Percentiles rank a stretch among this genome's conserved stretches.
phyloP scores from a whole-genome alignment of 129 eudicot species.

The Centrapalus pauciflorus region DNA sequence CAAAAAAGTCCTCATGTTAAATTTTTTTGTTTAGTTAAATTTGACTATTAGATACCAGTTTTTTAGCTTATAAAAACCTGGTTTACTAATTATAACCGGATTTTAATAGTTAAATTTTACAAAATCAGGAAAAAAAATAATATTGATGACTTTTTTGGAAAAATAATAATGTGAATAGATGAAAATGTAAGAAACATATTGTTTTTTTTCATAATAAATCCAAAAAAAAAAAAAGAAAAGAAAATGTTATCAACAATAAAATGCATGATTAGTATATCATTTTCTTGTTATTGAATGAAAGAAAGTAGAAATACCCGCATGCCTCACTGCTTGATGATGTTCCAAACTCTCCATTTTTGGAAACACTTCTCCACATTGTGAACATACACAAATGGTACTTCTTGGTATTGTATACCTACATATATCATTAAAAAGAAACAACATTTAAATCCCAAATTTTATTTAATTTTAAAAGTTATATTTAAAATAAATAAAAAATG shows the following conservation, averaged over 20 bases:
- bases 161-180: too few relatives aligned
- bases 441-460: slow-evolving; percentile 18
- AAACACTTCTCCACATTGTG: slow-evolving; percentile 81
- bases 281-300: neutral
- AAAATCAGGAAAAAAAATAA: too few relatives aligned
- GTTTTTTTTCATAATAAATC: too few relatives aligned
- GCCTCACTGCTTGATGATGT: slow-evolving; percentile 83
- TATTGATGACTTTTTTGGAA: too few relatives aligned
- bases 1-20: too few relatives aligned
- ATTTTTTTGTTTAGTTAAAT: too few relatives aligned
- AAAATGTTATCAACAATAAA: neutral
- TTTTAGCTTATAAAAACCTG: too few relatives aligned
- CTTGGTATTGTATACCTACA: slow-evolving; percentile 66
- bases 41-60: too few relatives aligned
- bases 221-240: neutral
- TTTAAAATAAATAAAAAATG: neutral
- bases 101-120: too few relatives aligned
- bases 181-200: too few relatives aligned
- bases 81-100: too few relatives aligned
- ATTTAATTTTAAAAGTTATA: neutral
- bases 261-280: neutral
- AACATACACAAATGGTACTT: slow-evolving; percentile 58
- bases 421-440: slow-evolving; percentile 4
- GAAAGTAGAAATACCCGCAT: slow-evolving; percentile 66
- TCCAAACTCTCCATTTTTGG: slow-evolving; percentile 80